These are phyloP conservation scores for Remersonia thermophila DNA, from an alignment of 2,329 filamentous ascomycete species.

Conservation along the genomic window DNA sequence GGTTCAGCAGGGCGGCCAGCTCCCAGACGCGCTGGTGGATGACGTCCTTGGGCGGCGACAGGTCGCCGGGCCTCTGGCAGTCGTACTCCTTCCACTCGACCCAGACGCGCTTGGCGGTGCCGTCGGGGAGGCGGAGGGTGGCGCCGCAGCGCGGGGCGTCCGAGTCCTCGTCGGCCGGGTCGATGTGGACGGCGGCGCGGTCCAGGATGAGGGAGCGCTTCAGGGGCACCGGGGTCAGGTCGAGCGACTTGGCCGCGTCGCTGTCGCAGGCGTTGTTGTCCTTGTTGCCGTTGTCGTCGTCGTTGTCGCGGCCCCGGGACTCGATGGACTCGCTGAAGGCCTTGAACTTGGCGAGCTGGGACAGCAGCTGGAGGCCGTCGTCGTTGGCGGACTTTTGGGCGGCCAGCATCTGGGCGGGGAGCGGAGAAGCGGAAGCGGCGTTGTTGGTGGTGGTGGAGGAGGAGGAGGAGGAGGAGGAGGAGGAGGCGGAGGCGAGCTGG, in stretches of 20 bases:
- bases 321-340: slow-evolving; percentile 38
- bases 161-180: slow-evolving; percentile 21
- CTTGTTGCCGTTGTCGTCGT: slow-evolving; percentile 21
- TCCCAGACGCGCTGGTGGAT: slow-evolving; percentile 34
- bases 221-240: slow-evolving; percentile 25
- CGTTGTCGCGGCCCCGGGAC: slow-evolving; percentile 17
- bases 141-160: slow-evolving; percentile 30
- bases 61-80: slow-evolving; percentile 21
- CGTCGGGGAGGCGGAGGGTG: slow-evolving; percentile 23
- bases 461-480: no score
- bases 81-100: slow-evolving; percentile 40
- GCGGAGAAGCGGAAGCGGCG: slow-evolving; percentile 21
- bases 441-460: slow-evolving; percentile 33
- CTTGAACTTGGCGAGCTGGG: slow-evolving; percentile 37
- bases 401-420: slow-evolving; percentile 22
- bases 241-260: slow-evolving; percentile 26
- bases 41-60: slow-evolving; percentile 28
- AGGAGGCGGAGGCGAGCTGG: slow-evolving; percentile 24
- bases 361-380: slow-evolving; percentile 28
- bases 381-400: slow-evolving; percentile 27
- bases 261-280: slow-evolving; percentile 23
- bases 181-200: slow-evolving; percentile 24
- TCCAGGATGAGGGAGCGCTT: slow-evolving; percentile 25
- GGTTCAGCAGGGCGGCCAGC: slow-evolving; percentile 35
- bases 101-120: slow-evolving; percentile 29